Base-by-base conservation (phyloP, 1,139 yeast species). In the Suhomyces guaymorum region DNA sequence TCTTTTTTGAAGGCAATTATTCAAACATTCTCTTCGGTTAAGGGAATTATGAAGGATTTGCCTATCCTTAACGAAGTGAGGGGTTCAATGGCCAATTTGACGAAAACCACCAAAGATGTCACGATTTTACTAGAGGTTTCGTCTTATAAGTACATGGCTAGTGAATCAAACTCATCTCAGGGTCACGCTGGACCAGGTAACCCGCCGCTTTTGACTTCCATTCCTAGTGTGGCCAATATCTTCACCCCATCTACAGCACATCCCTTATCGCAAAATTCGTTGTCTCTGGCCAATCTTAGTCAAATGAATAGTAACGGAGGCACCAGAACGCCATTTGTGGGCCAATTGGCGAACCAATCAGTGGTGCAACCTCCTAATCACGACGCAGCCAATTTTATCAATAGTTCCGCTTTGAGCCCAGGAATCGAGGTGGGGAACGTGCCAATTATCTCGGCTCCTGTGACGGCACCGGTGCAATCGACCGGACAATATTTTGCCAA, bases 81-180 rank as follows among this genome's bases (percentile, higher is more conserved):
- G 42, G 79, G 87, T 5, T 82, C 86, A 6, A 74, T 90, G 64
- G 87, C 96, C 0, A 77, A 80, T 21, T 66, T 90, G 39, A 89
- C 97, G 0, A 81, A 88, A 44, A 84, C 90, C 4, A 87, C 96
- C 2, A 90, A 90, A 52, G 97, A 90, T 50, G 86, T 90, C 9
- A 89, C 97, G 0, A 80, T 86, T 10, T 69, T 86, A 47, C 62
- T 89, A 30, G 96, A 89, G 52, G 64, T 65, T 5, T 67, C 74
- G 0, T 63, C 73, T 1, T 70, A 68, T 42, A 66, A 64, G 41
- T 44, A 66, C 4, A 62, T 69, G 53, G 49, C 70, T 1, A 42
- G 46, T 9, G 48, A 48, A 4, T 14, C 29, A 3, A 35, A 31
- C 15, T 24, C 20, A 9, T 20, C 32, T 9, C 34, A 32, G 22